These are phyloP conservation scores for Aspergillus sp. DNA, from an alignment of 2,329 filamentous ascomycete genomes.

Conservation along the genomic window DNA sequence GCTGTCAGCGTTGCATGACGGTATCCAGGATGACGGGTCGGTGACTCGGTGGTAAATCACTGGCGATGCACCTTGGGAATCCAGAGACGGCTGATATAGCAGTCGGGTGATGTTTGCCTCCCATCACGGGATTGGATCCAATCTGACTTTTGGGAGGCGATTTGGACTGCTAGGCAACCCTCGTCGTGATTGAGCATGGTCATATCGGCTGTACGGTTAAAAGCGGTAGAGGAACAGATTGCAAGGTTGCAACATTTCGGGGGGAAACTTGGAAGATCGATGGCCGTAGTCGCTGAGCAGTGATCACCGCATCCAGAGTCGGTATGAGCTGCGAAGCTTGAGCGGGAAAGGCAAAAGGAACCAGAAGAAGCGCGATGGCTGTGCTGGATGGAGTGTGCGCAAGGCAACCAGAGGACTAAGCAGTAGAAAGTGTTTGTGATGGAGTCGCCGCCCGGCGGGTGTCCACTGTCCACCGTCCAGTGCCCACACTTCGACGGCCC, in stretches of 20 bases:
- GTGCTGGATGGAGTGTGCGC: neutral
- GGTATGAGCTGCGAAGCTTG: neutral
- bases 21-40: too few relatives aligned
- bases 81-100: neutral
- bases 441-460: too few relatives aligned
- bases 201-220: neutral
- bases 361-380: neutral
- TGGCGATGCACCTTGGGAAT: neutral
- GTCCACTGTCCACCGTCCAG: neutral
- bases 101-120: neutral
- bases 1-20: too few relatives aligned
- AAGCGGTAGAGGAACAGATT: neutral
- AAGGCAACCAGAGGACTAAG: neutral
- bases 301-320: neutral
- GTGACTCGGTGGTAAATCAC: neutral
- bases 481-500: too few relatives aligned
- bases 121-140: neutral
- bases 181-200: neutral
- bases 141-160: constrained; percentile 1
- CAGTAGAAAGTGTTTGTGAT: neutral
- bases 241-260: neutral
- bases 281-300: neutral
- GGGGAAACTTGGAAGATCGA: neutral
- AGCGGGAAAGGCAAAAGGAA: neutral
- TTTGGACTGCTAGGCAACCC: constrained; percentile 3